phyloP scores from a whole-genome alignment of 1,284 basidiomycete genomes.

The Neonothopanus nambi region DNA sequence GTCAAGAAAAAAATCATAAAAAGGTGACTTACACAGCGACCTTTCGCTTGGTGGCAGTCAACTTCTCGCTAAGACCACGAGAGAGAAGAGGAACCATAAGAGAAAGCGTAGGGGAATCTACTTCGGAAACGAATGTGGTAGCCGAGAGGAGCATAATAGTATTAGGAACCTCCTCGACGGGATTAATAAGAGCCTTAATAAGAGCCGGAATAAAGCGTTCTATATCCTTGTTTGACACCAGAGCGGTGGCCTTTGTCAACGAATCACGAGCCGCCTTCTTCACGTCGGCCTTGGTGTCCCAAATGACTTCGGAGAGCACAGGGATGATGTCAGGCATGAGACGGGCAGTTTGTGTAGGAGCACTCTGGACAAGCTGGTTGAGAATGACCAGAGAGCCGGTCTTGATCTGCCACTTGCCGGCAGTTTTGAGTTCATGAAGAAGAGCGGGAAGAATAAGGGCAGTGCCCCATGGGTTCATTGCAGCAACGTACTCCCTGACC shows the following conservation, averaged over 20 bases:
- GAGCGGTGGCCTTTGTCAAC: conserved; percentile 89
- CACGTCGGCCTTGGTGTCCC: conserved; percentile 99
- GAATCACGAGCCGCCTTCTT: conserved; percentile 98
- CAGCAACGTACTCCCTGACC: conserved; percentile 76
- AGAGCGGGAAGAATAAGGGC: conserved; percentile 86
- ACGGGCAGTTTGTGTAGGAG: conserved; percentile 84
- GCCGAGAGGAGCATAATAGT: conserved; percentile 96
- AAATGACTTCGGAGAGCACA: conserved; percentile 93
- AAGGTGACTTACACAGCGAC: conserved; percentile 77
- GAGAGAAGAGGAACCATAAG: conserved; percentile 98
- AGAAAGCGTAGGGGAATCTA: conserved; percentile 98
- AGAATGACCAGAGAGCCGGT: conserved; percentile 84
- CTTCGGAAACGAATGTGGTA: conserved; percentile 99
- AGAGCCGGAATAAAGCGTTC: conserved; percentile 98
- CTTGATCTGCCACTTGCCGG: conserved; percentile 99
- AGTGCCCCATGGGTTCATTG: conserved; percentile 91
- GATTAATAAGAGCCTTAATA: conserved; percentile 97
- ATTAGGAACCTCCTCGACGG: conserved; percentile 98
- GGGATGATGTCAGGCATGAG: conserved; percentile 98
- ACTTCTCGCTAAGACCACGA: conserved; percentile 94
- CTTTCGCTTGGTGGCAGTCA: conserved; percentile 95
- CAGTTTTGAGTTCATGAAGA: conserved; percentile 93
- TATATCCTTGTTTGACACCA: conserved; percentile 99
- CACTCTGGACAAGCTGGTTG: conserved; percentile 87
- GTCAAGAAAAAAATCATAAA: conserved; percentile 16